Conservation (phyloP, 257 asterid species). For the Solanum lignicaule region DNA sequence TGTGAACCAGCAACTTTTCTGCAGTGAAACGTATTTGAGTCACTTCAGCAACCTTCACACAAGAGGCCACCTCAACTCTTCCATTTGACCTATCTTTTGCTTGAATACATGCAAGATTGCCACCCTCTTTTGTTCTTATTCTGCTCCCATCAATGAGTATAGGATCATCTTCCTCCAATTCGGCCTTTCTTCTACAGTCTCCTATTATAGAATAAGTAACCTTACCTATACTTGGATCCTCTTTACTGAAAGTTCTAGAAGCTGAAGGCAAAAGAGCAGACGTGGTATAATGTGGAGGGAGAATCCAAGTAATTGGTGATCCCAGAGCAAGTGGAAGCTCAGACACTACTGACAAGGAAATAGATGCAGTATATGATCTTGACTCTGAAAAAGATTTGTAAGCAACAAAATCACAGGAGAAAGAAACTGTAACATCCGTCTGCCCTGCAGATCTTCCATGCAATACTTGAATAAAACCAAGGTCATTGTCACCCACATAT, state of each 20-base stretch:
- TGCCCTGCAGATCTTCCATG: slow-evolving; percentile 70
- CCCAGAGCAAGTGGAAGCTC: slow-evolving; percentile 88
- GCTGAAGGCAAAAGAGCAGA: slow-evolving; percentile 62
- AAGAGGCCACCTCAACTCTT: slow-evolving; percentile 76
- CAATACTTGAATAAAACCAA: slow-evolving; percentile 49
- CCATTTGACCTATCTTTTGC: slow-evolving; percentile 69
- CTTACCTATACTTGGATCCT: slow-evolving; percentile 35
- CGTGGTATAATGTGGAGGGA: slow-evolving; percentile 71
- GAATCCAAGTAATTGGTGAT: slow-evolving; percentile 66
- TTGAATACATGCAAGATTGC: slow-evolving; percentile 63
- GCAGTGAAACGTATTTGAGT: slow-evolving; percentile 54
- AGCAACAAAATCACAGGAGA: slow-evolving; percentile 52
- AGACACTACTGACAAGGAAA: slow-evolving; percentile 53
- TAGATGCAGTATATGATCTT: slow-evolving; percentile 46
- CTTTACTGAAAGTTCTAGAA: slow-evolving; percentile 31
- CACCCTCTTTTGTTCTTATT: slow-evolving; percentile 48
- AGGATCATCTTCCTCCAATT: slow-evolving; percentile 31
- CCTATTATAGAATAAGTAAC: slow-evolving; percentile 60
- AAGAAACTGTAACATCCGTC: slow-evolving; percentile 54
- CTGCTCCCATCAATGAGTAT: slow-evolving; percentile 52
- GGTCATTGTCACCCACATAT: slow-evolving; percentile 28
- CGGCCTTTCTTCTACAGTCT: slow-evolving; percentile 27
- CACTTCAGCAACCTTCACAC: slow-evolving; percentile 77
- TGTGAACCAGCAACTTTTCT: slow-evolving; percentile 39
- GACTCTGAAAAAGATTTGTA: slow-evolving; percentile 33